A percentile compares a stretch with the other conserved stretches of the same genome.
Conservation (phyloP, 495 filamentous ascomycete genomes). For the Pyronema omphalodes region DNA sequence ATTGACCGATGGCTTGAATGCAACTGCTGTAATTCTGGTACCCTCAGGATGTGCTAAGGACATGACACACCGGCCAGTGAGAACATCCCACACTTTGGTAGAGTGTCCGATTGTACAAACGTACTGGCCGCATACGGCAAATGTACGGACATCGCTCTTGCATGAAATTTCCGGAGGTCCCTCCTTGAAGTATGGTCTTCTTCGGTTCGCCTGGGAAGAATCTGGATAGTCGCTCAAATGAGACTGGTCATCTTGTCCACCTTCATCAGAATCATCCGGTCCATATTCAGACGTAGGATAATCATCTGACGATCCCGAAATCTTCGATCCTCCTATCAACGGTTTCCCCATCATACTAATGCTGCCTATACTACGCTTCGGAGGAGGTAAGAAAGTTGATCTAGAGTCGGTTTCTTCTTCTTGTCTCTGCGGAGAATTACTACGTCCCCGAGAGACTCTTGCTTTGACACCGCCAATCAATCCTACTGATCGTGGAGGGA, state of each 20-base stretch:
- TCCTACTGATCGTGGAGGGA: slow-evolving; percentile 16
- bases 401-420: slow-evolving; percentile 3
- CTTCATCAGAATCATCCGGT: slow-evolving; percentile 26
- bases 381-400: slow-evolving; percentile 15
- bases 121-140: slow-evolving; percentile 74
- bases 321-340: neutral
- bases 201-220: slow-evolving; percentile 62
- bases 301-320: neutral
- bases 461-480: slow-evolving; percentile 15
- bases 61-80: slow-evolving; percentile 62
- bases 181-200: slow-evolving; percentile 53
- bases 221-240: slow-evolving; percentile 55
- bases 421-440: slow-evolving; percentile 19
- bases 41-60: slow-evolving; percentile 63
- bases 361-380: slow-evolving; percentile 7
- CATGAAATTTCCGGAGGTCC: slow-evolving; percentile 60
- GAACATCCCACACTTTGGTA: slow-evolving; percentile 72
- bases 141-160: slow-evolving; percentile 61
- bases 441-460: slow-evolving; percentile 20
- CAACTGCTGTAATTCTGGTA: slow-evolving; percentile 55
- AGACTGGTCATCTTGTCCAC: slow-evolving; percentile 13
- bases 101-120: slow-evolving; percentile 70
- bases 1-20: slow-evolving; percentile 62
- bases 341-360: slow-evolving; percentile 3
- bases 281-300: slow-evolving; percentile 8